Evolutionary conservation across 345 rosid genomes (phyloP).

Genomic region (Acer campestre): DNA sequence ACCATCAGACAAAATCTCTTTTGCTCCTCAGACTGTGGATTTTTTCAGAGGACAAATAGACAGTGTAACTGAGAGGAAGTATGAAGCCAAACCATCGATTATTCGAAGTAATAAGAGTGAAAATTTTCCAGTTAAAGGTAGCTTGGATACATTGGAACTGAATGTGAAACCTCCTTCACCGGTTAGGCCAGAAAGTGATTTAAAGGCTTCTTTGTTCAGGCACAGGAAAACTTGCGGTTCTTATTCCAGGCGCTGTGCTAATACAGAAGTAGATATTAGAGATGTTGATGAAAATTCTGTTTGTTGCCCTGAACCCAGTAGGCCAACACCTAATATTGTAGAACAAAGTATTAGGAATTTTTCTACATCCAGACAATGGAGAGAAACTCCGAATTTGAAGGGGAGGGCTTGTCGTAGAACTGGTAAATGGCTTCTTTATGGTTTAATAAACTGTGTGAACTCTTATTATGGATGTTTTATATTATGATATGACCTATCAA

Average conservation of each 20-base stretch:
- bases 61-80: constrained; percentile 4
- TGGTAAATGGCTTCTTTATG: constrained; percentile 26
- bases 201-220: constrained; percentile 27
- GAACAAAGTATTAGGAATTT: constrained; percentile 22
- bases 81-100: constrained; percentile 11
- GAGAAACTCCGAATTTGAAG: constrained; percentile 29
- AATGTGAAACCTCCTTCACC: constrained; percentile 16
- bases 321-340: constrained; percentile 10
- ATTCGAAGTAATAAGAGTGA: constrained; percentile 9
- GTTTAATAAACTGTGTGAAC: background rate
- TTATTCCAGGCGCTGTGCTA: constrained; percentile 18
- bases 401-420: constrained; percentile 17
- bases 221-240: constrained; percentile 31
- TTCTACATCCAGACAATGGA: constrained; percentile 24
- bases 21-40: constrained; percentile 1
- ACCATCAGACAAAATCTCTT: constrained; percentile 8
- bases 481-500: constrained; percentile 11
- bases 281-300: constrained; percentile 28
- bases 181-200: constrained; percentile 20
- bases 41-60: constrained; percentile 8
- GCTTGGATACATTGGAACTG: constrained; percentile 31
- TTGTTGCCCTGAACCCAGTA: constrained; percentile 17
- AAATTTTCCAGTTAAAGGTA: constrained; percentile 21
- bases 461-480: constrained; percentile 11
- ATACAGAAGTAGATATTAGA: constrained; percentile 21